Conservation (phyloP, 2,329 filamentous ascomycete species). For the Pseudogymnoascus sp. region DNA sequence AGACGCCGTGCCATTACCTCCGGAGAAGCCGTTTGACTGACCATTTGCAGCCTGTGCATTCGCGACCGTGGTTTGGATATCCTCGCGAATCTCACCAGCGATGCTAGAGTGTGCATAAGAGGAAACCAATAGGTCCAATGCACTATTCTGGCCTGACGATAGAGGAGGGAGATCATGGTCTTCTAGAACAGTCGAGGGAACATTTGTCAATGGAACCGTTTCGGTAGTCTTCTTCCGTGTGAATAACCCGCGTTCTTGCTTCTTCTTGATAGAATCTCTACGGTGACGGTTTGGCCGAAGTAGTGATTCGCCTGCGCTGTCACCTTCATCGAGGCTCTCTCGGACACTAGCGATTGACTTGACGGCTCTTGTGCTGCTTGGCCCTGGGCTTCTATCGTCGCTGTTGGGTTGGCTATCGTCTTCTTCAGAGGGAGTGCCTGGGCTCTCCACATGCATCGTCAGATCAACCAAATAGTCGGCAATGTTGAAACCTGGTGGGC, state of each 20-base stretch:
- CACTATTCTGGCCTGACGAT: constrained; percentile 55
- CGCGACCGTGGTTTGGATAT: constrained; percentile 64
- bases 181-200: constrained; percentile 55
- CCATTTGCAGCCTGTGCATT: constrained; percentile 61
- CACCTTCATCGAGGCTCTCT: constrained; percentile 59
- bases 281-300: constrained; percentile 61
- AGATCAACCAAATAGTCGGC: constrained; percentile 95
- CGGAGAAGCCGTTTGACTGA: constrained; percentile 43
- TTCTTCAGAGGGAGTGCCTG: constrained; percentile 45
- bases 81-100: constrained; percentile 62
- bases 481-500: constrained; percentile 96
- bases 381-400: constrained; percentile 61
- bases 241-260: constrained; percentile 84
- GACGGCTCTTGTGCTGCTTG: constrained; percentile 78
- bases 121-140: constrained; percentile 72
- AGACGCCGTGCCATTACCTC: constrained; percentile 38
- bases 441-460: constrained; percentile 82
- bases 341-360: constrained; percentile 85
- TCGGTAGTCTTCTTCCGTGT: constrained; percentile 73
- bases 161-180: constrained; percentile 58
- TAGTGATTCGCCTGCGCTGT: constrained; percentile 51
- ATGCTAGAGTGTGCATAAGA: constrained; percentile 74
- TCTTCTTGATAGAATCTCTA: constrained; percentile 71
- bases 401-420: constrained; percentile 47
- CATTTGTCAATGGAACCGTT: constrained; percentile 36